Conservation (phyloP, 176 grass and related monocot species). For the Areca catechu region DNA sequence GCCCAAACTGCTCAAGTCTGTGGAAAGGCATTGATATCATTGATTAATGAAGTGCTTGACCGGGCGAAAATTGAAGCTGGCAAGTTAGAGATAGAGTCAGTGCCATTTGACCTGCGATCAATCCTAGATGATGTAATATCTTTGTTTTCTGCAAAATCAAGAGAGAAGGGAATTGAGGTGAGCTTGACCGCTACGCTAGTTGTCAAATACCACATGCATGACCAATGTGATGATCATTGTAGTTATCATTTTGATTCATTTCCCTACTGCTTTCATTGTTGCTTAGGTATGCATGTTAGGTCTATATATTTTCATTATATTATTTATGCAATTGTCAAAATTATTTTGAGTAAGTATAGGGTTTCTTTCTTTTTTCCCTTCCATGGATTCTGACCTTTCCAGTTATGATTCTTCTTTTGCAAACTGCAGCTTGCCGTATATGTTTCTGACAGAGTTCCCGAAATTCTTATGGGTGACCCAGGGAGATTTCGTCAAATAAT, state of each 20-base stretch:
- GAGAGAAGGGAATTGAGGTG: slow-evolving; percentile 13
- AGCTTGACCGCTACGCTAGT: neutral
- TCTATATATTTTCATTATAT: no score
- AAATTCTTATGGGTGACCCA: slow-evolving; percentile 10
- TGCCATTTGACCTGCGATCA: slow-evolving; percentile 7
- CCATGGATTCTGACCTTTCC: no score
- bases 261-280: no score
- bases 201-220: neutral
- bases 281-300: no score
- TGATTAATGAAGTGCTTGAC: slow-evolving; percentile 14
- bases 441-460: slow-evolving; percentile 13
- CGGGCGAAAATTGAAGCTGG: slow-evolving; percentile 14
- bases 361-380: no score
- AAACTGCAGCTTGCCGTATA: slow-evolving; percentile 3
- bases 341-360: no score
- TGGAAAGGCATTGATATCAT: slow-evolving; percentile 2
- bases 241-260: slow-evolving; percentile 1
- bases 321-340: no score
- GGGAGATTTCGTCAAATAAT: slow-evolving; percentile 15
- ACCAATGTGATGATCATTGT: neutral
- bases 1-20: slow-evolving; percentile 8
- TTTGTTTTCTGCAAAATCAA: neutral
- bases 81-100: slow-evolving; percentile 12
- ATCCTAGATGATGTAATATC: slow-evolving; percentile 6
- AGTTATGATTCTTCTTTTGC: neutral